phyloP scores from a whole-genome alignment of 2,329 filamentous ascomycete species.

The Aspergillus pseudoterreus region DNA sequence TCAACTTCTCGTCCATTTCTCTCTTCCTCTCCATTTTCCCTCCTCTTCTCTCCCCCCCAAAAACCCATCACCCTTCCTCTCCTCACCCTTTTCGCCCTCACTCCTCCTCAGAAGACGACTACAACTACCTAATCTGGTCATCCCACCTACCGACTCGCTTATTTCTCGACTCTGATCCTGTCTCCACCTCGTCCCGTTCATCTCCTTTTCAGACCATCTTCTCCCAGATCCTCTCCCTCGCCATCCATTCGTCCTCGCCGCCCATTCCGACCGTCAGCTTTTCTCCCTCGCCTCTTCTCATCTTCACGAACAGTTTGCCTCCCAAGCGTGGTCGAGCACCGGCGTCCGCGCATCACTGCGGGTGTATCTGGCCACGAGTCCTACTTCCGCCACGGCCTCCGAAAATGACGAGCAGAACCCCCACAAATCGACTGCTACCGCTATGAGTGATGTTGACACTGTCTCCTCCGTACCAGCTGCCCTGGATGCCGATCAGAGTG shows the following conservation, averaged over 20 bases:
- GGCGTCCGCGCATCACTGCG: slow-evolving; percentile 31
- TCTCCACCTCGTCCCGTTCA: slow-evolving; percentile 3
- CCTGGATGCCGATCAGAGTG: slow-evolving; percentile 31
- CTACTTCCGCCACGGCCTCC: slow-evolving; percentile 34
- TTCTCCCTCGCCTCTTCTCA: slow-evolving; percentile 4
- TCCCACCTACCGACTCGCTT: neutral
- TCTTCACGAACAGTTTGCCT: neutral
- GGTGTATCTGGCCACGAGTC: slow-evolving; percentile 30
- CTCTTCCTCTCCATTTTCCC: slow-evolving; percentile 8
- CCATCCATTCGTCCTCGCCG: neutral
- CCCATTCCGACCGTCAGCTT: neutral
- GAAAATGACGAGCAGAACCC: slow-evolving; percentile 43
- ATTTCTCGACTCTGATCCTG: neutral
- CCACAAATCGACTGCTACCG: slow-evolving; percentile 40
- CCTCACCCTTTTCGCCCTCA: slow-evolving; percentile 5
- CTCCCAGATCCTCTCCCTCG: neutral
- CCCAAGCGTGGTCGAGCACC: slow-evolving; percentile 27
- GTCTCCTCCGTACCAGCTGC: slow-evolving; percentile 36
- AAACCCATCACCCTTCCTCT: slow-evolving; percentile 14
- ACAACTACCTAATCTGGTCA: neutral
- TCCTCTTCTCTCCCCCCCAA: slow-evolving; percentile 12
- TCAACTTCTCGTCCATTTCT: slow-evolving; percentile 14
- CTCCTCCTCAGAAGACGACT: neutral
- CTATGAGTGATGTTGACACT: slow-evolving; percentile 47
- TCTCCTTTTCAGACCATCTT: neutral